Base-by-base conservation (phyloP, 169 alveolate genomes). In the Plasmodium vivax region DNA sequence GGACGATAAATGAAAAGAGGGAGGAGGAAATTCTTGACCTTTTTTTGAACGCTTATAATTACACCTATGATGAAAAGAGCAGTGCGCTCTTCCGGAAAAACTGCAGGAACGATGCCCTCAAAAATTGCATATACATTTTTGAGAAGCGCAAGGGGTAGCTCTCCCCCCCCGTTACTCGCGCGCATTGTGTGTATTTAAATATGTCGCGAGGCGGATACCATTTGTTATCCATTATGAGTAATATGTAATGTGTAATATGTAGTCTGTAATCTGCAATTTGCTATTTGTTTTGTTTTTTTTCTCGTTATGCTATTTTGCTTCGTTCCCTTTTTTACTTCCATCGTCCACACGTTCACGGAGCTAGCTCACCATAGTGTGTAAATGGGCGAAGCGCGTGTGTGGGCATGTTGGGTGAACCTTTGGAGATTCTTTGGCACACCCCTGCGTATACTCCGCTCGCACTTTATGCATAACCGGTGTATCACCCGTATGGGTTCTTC, bases 1-100 rank as follows among this genome's bases (percentile, higher is more conserved):
- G 94, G 38, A 87, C 94, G 1, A 87, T 87, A 43, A 87, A 87
- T 79, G 94, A 87, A 41, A 87, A 87, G 47, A 41, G 30, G 2
- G 87, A 47, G 41, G 82, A 75, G 0, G 94, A 87, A 56, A 34
- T 87, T 36, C 30, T 87, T 23, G 94, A 87, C 8, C 8, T 87
- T 34, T 87, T 87, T 77, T 16, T 79, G 45, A 87, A 72, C 62
- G 51, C 68, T 79, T 87, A 77, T 79, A 77, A 41, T 45, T 87
- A 87, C 45, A 87, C 47, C 10, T 87, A 87, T 79, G 87, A 87
- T 87, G 94, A 87, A 72, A 77, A 87, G 38, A 75, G 41, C 71
- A 87, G 94, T 79, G 58, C 62, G 56, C 12, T 87, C n/a, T 77
- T 87, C 19, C 54, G 94, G 34, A 84, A 87, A 41, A 87, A 41